phyloP scores from a whole-genome alignment of 2,329 filamentous ascomycete species.

The Ampelomyces quisqualis region DNA sequence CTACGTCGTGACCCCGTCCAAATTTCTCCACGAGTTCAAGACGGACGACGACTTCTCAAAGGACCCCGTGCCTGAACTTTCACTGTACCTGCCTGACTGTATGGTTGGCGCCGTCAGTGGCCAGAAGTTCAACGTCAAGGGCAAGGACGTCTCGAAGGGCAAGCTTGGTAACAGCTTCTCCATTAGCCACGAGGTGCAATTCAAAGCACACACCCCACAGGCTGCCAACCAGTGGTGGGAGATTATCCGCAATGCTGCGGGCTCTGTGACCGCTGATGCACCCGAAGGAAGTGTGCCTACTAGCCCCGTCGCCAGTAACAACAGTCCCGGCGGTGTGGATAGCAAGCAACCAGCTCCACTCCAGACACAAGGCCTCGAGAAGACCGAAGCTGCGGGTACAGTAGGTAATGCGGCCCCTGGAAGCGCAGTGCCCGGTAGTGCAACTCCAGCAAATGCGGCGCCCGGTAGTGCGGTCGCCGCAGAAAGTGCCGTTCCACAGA shows the following conservation, averaged over 20 bases:
- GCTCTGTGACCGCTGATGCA: constrained; percentile 48
- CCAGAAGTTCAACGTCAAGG: constrained; percentile 90
- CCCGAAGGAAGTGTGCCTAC: constrained; percentile 41
- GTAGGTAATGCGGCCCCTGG: constrained; percentile 14
- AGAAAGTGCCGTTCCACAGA: constrained; percentile 13
- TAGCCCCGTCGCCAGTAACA: constrained; percentile 35
- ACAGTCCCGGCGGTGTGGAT: constrained; percentile 13
- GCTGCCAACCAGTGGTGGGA: constrained; percentile 87
- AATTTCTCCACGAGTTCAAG: constrained; percentile 95
- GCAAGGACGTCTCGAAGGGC: constrained; percentile 80
- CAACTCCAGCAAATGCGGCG: too few species aligned
- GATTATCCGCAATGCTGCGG: constrained; percentile 64
- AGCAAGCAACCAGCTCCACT: constrained; percentile 31
- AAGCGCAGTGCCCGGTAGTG: constrained; percentile 16
- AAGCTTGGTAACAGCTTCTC: constrained; percentile 78
- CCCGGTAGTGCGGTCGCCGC: constrained; percentile 17
- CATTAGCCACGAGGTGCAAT: constrained; percentile 75
- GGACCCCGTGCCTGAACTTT: constrained; percentile 81
- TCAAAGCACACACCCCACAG: constrained; percentile 79
- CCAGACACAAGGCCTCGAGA: constrained; percentile 37
- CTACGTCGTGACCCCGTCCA: constrained; percentile 86
- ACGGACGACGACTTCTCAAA: constrained; percentile 73
- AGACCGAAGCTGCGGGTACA: constrained; percentile 18
- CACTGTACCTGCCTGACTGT: constrained; percentile 90
- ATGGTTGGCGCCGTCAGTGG: constrained; percentile 70